Conservation (phyloP, 192 early-diverging fungal genomes). For the Gorgonomyces haynaldii region DNA sequence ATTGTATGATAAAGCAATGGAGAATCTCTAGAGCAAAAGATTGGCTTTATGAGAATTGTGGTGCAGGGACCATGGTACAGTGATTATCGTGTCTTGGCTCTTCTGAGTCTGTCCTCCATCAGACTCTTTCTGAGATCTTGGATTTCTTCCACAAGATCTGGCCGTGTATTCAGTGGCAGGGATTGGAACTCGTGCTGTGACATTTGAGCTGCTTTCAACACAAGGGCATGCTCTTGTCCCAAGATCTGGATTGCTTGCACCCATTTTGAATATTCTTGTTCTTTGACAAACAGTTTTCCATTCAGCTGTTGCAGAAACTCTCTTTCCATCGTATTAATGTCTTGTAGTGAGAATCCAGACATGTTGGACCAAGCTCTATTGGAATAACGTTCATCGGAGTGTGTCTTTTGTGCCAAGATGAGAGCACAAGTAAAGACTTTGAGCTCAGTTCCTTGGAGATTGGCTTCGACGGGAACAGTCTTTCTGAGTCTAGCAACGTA, state of each 20-base stretch:
- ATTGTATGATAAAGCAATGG: too few relatives aligned
- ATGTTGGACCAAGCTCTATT: constrained; percentile 79
- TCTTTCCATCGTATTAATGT: constrained; percentile 75
- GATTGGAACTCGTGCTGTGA: background rate
- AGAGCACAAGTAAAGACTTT: constrained; percentile 76
- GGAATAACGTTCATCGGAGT: constrained; percentile 71
- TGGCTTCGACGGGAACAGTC: constrained; percentile 8
- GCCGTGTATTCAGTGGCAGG: background rate
- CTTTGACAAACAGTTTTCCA: constrained; percentile 21
- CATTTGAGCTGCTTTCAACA: background rate
- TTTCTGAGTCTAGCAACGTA: constrained; percentile 27
- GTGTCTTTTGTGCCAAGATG: constrained; percentile 77
- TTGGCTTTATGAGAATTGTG: too few relatives aligned
- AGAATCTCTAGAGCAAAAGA: too few relatives aligned
- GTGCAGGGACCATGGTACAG: too few relatives aligned
- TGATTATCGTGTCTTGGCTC: too few relatives aligned
- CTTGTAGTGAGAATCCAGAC: constrained; percentile 55
- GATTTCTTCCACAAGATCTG: constrained; percentile 7
- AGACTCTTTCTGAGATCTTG: background rate
- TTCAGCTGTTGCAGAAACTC: constrained; percentile 66
- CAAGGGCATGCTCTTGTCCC: constrained; percentile 16
- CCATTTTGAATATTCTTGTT: constrained; percentile 26
- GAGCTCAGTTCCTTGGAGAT: constrained; percentile 37
- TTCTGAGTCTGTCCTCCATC: too few relatives aligned
- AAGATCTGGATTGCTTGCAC: constrained; percentile 13